phyloP scores from a whole-genome alignment of 2,329 filamentous ascomycete genomes.

The Fusarium camptoceras region DNA sequence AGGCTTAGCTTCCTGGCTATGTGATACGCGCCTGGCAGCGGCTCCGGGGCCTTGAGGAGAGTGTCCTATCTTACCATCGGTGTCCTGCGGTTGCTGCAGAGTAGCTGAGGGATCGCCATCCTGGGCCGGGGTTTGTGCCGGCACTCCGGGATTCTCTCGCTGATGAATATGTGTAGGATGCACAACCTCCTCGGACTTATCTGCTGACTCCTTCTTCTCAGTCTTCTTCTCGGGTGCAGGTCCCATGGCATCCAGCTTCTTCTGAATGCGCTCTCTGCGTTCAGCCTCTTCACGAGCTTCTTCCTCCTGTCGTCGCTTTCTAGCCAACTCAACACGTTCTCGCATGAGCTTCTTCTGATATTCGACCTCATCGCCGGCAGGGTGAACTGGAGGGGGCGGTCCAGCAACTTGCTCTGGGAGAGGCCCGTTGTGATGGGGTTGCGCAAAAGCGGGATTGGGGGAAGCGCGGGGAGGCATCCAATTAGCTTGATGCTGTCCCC shows the following conservation, averaged over 20 bases:
- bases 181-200: constrained; percentile 55
- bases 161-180: constrained; percentile 53
- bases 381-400: constrained; percentile 48
- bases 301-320: constrained; percentile 75
- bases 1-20: constrained; percentile 51
- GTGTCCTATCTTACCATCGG: constrained; percentile 31
- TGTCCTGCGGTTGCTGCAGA: constrained; percentile 20
- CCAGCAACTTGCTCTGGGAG: constrained; percentile 49
- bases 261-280: constrained; percentile 74
- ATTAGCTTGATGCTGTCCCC: constrained; percentile 43
- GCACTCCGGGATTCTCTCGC: constrained; percentile 39
- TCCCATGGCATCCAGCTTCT: constrained; percentile 78
- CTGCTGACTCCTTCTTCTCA: constrained; percentile 61
- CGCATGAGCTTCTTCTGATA: constrained; percentile 79
- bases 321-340: constrained; percentile 75
- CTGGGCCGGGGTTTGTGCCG: constrained; percentile 29
- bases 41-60: constrained; percentile 27
- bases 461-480: constrained; percentile 55
- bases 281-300: constrained; percentile 79
- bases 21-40: constrained; percentile 47
- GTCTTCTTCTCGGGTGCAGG: constrained; percentile 71
- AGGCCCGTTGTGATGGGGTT: constrained; percentile 50
- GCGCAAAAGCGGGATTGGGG: constrained; percentile 57
- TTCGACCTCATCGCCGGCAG: constrained; percentile 67
- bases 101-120: constrained; percentile 25